These are phyloP conservation scores for Alternaria atra DNA, from an alignment of 2,329 filamentous ascomycete genomes.

Conservation along the genomic window DNA sequence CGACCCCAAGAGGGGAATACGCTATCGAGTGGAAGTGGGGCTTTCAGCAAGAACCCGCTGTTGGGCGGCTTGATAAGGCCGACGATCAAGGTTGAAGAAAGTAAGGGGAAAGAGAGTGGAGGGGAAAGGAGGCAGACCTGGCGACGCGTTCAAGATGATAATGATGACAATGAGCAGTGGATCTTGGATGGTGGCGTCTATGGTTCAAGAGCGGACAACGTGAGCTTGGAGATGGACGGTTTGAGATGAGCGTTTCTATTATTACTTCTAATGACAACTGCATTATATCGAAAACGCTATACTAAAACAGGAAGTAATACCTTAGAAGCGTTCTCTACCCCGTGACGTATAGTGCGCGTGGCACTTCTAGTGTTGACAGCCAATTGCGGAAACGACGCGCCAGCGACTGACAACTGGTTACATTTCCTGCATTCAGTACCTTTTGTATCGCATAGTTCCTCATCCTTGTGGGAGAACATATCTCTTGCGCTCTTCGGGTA, in stretches of 20 bases:
- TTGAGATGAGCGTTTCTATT: conserved; percentile 7
- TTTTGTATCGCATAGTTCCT: too few relatives aligned
- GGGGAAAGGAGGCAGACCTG: conserved; percentile 54
- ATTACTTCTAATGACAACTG: not conserved
- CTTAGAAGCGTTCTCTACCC: too few relatives aligned
- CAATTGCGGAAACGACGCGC: too few relatives aligned
- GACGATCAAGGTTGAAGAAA: conserved; percentile 62
- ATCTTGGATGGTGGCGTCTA: conserved; percentile 62
- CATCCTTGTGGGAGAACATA: too few relatives aligned
- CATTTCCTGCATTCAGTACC: too few relatives aligned
- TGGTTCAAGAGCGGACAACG: conserved; percentile 40
- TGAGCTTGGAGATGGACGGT: conserved; percentile 27
- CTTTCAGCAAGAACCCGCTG: conserved; percentile 75
- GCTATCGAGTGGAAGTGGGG: conserved; percentile 57
- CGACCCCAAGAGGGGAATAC: conserved; percentile 35
- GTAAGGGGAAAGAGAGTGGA: conserved; percentile 59
- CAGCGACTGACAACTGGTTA: too few relatives aligned
- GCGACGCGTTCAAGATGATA: conserved; percentile 63
- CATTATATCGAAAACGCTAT: not conserved
- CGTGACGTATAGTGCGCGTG: too few relatives aligned
- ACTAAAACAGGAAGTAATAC: too few relatives aligned
- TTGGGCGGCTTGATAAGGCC: conserved; percentile 72
- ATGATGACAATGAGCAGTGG: conserved; percentile 63
- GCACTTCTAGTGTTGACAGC: too few relatives aligned
- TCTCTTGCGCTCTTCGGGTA: too few relatives aligned